Percentiles rank a stretch among this genome's conserved stretches.
phyloP scores from a whole-genome alignment of 2,329 filamentous ascomycete genomes.

The Exophiala oligosperma region DNA sequence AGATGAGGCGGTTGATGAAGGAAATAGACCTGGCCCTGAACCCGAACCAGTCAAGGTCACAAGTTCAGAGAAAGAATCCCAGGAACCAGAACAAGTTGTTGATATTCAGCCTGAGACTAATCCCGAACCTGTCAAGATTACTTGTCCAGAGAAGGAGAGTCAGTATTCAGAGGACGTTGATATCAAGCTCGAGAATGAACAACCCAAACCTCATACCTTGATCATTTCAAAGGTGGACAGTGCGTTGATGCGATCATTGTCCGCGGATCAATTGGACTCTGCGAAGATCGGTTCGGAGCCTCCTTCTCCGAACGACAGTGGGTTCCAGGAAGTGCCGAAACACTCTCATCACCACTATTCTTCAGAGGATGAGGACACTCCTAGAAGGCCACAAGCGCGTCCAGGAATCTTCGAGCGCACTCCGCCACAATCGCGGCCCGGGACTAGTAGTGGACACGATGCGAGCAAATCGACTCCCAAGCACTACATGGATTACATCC shows the following conservation, averaged over 20 bases:
- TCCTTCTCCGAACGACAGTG: conserved; percentile 3
- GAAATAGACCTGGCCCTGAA: background rate
- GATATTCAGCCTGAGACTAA: background rate
- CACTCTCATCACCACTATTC: background rate
- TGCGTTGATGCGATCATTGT: background rate
- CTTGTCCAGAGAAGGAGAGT: background rate
- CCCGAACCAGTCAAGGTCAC: background rate
- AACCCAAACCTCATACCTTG: conserved; percentile 2
- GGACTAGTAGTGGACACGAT: conserved; percentile 13
- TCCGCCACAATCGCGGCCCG: conserved; percentile 11
- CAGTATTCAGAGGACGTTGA: background rate
- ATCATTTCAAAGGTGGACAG: background rate
- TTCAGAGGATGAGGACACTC: conserved; percentile 15
- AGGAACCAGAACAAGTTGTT: background rate
- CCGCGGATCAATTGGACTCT: background rate
- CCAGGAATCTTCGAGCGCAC: background rate
- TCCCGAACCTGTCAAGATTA: background rate
- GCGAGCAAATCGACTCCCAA: conserved; percentile 7
- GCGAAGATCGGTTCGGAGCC: background rate
- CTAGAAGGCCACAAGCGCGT: background rate
- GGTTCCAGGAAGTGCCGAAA: background rate
- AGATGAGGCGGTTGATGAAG: background rate
- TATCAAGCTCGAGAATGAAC: background rate
- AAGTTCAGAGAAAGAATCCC: background rate
- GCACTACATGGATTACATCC: conserved; percentile 24